Evolutionary conservation across 176 grass and related monocot species (phyloP).

Genomic region (Aechmea fasciata): DNA sequence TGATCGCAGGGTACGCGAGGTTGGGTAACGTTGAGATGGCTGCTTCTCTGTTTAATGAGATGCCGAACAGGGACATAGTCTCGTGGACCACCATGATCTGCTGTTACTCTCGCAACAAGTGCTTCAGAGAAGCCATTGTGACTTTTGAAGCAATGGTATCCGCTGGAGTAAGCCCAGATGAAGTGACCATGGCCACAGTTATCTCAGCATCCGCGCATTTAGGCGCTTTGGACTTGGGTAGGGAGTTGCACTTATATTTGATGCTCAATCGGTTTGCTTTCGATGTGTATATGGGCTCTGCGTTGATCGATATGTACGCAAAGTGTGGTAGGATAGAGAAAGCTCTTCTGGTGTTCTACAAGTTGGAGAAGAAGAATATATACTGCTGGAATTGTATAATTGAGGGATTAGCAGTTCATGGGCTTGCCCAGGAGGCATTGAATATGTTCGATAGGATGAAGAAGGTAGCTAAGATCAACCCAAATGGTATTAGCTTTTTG

Average conservation of each 20-base stretch:
- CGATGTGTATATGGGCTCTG: conserved; percentile 20
- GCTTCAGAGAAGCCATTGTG: conserved; percentile 8
- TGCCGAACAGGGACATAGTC: conserved; percentile 18
- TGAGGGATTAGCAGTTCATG: conserved; percentile 15
- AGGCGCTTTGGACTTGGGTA: conserved; percentile 15
- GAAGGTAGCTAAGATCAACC: neutral
- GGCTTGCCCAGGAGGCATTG: neutral
- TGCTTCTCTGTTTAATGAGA: conserved; percentile 2
- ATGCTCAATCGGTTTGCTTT: conserved; percentile 1
- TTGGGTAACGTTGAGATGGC: neutral
- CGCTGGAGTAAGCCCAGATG: conserved; percentile 7
- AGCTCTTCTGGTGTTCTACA: conserved; percentile 20
- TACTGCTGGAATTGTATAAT: conserved; percentile 30
- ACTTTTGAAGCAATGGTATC: conserved; percentile 14
- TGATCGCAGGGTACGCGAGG: conserved; percentile 13
- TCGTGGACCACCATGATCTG: conserved; percentile 27
- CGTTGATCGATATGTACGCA: conserved; percentile 23
- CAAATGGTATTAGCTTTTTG: conserved; percentile 18
- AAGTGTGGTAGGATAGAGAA: conserved; percentile 17
- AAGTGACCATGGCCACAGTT: conserved; percentile 10
- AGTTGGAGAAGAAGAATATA: conserved; percentile 19
- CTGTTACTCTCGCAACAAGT: conserved; percentile 21
- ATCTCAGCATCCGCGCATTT: conserved; percentile 25
- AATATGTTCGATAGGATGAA: conserved; percentile 16
- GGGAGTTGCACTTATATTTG: conserved; percentile 13